Base-by-base conservation (phyloP, 345 rosid genomes). In the Eutrema heterophyllum region DNA sequence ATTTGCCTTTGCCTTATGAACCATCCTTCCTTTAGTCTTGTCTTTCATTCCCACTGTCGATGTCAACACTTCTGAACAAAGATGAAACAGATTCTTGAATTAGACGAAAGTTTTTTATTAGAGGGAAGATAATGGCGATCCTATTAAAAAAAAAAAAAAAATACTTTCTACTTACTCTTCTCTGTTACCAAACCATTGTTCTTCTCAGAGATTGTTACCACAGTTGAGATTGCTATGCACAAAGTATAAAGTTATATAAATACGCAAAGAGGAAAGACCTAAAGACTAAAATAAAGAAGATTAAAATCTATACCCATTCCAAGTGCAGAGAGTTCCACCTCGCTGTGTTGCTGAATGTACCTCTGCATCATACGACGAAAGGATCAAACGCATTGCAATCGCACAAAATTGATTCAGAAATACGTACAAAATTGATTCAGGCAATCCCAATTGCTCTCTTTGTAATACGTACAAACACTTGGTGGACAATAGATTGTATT, bases 1-100 rank as follows among this genome's bases (percentile, higher is more conserved):
- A 41, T 74, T 55, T 56, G 85, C 98, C 95, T 94, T 91, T 7
- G 97, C 97, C 82, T 94, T 94, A 63, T 91, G 97, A 14, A 88
- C 82, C 66, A 88, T 44, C 35, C 84, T 83, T 48, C 98, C 97
- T 80, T 85, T 85, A 57, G 64, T 86, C 80, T 91, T 90, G 49
- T 94, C 98, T 77, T 88, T 91, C 90, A 89, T 87, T 57, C 86
- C 92, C 16, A 91, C 89, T 0, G 97, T 89, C 0, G 98, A 94
- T 70, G 97, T 94, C 81, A 87, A 63, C 41, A 94, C 84, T 73
- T 87, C 97, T 94, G 87, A 39, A 59, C n/a, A 53, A 58, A 21
- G 16, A 64, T 14, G 12, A 45, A 43, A 16, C 45, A 66, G 1
- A 6, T 24, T 27, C 52, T 18, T 48, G n/a, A 41, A 41, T 40